Evolutionary conservation across 768 basidiomycete genomes (phyloP).

Genomic region (Boletus subparvulus): DNA sequence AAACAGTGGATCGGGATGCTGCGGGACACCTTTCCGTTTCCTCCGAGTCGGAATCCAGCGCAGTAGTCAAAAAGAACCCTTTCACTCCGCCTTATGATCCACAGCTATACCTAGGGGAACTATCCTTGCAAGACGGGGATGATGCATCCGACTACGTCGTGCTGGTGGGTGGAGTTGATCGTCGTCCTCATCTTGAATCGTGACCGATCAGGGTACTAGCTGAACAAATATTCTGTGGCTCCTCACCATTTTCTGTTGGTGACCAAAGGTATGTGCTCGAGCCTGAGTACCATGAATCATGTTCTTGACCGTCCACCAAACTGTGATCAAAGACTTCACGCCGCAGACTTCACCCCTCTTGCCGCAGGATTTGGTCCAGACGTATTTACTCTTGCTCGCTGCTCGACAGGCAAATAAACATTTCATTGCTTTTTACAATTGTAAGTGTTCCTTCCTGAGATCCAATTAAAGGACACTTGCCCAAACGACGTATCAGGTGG

Average conservation of each 20-base stretch:
- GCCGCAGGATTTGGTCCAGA: conserved; percentile 75
- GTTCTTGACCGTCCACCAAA: neutral
- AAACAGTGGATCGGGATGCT: conserved; percentile 53
- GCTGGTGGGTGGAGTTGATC: conserved; percentile 50
- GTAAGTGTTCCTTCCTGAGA: conserved; percentile 38
- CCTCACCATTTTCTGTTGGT: conserved; percentile 86
- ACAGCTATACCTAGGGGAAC: conserved; percentile 72
- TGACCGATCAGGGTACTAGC: conserved; percentile 38
- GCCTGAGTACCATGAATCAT: neutral
- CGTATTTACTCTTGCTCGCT: conserved; percentile 71
- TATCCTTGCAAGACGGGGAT: conserved; percentile 50
- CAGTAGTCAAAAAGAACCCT: conserved; percentile 50
- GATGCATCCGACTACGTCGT: conserved; percentile 61
- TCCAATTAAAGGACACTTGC: neutral
- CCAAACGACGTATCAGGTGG: conserved; percentile 51
- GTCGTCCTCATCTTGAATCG: neutral
- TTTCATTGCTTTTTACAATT: conserved; percentile 90
- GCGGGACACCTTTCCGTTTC: conserved; percentile 34
- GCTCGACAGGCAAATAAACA: conserved; percentile 58
- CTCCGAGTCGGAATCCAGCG: conserved; percentile 19
- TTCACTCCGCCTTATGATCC: conserved; percentile 86
- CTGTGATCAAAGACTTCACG: conserved; percentile 53
- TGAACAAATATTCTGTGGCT: conserved; percentile 86
- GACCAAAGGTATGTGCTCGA: conserved; percentile 63
- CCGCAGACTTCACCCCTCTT: conserved; percentile 79